Evolutionary conservation across 2,329 filamentous ascomycete genomes (phyloP), one percentile per base, ranked within the genome.

Genomic region (Xylariaceae sp.): DNA sequence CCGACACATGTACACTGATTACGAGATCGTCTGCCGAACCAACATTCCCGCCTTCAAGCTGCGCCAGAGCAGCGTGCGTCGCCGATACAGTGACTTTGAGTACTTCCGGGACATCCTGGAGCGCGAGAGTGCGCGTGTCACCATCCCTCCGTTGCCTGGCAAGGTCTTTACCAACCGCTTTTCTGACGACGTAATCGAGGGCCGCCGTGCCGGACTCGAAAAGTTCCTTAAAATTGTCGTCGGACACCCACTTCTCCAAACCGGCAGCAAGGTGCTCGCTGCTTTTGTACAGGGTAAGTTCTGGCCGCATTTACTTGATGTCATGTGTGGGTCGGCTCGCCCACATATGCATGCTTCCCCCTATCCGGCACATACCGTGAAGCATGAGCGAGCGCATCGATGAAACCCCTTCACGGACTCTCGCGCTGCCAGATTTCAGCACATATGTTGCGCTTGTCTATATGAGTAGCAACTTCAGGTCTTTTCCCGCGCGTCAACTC

Each of bases 41-140:
- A 99, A 99, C 79, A 99, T 99, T 73, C 94, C 94, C 60, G 92
- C 94, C 69, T 99, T 99, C 84, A 97, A 97, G 80, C 86, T 97
- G 69, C 91, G 92, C 67, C 85, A 89, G 73, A 92, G 87, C 65
- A 85, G 87, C 68, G 94, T 99, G 63, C 91, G 92, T 68, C 87
- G 94, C 64, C 90, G 94, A 55, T 99, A 99, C 80, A 94, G 89
- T 59, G 94, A 99, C 76, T 99, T 99, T 74, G 94, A 99, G 78
- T 93, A 96, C 78, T 99, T 99, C 76, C 90, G 94, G 73, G 94
- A 99, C 76, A 96, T 97, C 65, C 85, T 99, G 62, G 94, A 99
- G 83, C 88, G 94, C 68, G 94, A 99, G 78, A 90, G 86, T 69
- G 92, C 92, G 60, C 85, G 93, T 66, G 94, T 99, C 60, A 96